Conservation (phyloP, 169 alveolate species). For the Plasmodium gonderi region DNA sequence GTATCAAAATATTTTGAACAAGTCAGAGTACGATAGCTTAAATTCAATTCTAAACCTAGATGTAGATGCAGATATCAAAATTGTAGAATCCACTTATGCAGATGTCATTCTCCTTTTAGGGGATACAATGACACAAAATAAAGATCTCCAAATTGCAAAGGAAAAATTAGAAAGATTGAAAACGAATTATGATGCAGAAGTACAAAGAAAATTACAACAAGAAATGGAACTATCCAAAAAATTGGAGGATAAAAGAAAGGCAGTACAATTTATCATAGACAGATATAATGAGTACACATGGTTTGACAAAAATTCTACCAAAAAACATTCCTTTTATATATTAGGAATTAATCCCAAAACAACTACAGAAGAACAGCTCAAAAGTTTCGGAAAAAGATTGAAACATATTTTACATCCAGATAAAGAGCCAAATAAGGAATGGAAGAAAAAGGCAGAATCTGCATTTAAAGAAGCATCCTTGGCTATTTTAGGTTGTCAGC, state of each 20-base stretch:
- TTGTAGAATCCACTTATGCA: constrained; percentile 17
- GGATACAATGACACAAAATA: constrained; percentile 56
- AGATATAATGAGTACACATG: constrained; percentile 77
- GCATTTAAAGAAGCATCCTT: constrained; percentile 87
- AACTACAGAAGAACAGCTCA: constrained; percentile 73
- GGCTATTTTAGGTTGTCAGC: constrained; percentile 80
- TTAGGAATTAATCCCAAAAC: constrained; percentile 79
- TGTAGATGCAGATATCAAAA: constrained; percentile 38
- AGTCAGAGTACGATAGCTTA: constrained; percentile 71
- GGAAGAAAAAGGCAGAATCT: constrained; percentile 81
- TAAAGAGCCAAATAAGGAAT: constrained; percentile 82
- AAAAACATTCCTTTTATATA: constrained; percentile 80
- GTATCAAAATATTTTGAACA: constrained; percentile 61
- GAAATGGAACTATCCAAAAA: constrained; percentile 78
- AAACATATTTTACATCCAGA: constrained; percentile 85
- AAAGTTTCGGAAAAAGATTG: constrained; percentile 78
- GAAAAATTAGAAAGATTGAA: constrained; percentile 74
- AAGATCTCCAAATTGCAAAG: constrained; percentile 54
- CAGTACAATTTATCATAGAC: constrained; percentile 79
- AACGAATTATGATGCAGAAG: constrained; percentile 75
- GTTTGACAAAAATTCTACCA: constrained; percentile 71
- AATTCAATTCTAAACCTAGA: constrained; percentile 56
- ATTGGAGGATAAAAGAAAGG: constrained; percentile 75
- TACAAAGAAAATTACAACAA: constrained; percentile 77
- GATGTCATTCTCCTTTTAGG: constrained; percentile 45